Conservation (phyloP, 2,329 filamentous ascomycete genomes). For the Colletotrichum sp. region DNA sequence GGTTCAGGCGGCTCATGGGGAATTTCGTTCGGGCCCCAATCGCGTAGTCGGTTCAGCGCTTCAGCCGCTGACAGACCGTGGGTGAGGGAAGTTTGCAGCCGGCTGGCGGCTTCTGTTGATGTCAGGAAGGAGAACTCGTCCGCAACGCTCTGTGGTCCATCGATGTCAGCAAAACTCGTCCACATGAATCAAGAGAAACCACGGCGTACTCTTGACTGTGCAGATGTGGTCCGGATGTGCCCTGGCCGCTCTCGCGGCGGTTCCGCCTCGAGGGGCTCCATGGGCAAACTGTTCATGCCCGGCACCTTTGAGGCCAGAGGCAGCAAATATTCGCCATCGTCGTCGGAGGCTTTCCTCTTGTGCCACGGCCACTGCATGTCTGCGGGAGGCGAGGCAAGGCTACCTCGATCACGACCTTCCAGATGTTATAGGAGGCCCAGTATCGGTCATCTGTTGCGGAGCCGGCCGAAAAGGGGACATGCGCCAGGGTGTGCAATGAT, state of each 20-base stretch:
- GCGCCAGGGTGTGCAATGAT: constrained; percentile 3
- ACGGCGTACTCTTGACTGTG: constrained; percentile 58
- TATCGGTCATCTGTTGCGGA: constrained; percentile 17
- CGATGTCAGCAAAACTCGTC: not conserved
- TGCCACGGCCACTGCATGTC: constrained; percentile 43
- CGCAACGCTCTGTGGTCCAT: constrained; percentile 51
- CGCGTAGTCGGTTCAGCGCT: constrained; percentile 78
- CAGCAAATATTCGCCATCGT: constrained; percentile 32
- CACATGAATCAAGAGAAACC: not conserved
- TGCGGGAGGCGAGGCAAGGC: constrained; percentile 9
- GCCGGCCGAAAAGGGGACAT: constrained; percentile 14
- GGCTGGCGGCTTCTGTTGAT: constrained; percentile 78
- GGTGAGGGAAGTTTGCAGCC: constrained; percentile 81
- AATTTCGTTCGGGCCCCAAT: constrained; percentile 91
- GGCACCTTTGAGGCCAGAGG: constrained; percentile 35
- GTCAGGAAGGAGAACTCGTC: constrained; percentile 72
- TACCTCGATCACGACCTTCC: constrained; percentile 18
- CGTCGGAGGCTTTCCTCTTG: constrained; percentile 35
- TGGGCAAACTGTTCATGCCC: constrained; percentile 33
- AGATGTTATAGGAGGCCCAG: not conserved
- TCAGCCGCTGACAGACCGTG: constrained; percentile 83
- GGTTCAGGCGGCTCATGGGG: constrained; percentile 93
- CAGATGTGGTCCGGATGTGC: constrained; percentile 56
- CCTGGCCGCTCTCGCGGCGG: constrained; percentile 37
- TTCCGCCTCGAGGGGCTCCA: constrained; percentile 30